Percentiles rank a stretch among this genome's conserved stretches.
These are phyloP conservation scores for Tricholoma sp. DNA, from an alignment of 768 basidiomycete species.

Conservation along the genomic window DNA sequence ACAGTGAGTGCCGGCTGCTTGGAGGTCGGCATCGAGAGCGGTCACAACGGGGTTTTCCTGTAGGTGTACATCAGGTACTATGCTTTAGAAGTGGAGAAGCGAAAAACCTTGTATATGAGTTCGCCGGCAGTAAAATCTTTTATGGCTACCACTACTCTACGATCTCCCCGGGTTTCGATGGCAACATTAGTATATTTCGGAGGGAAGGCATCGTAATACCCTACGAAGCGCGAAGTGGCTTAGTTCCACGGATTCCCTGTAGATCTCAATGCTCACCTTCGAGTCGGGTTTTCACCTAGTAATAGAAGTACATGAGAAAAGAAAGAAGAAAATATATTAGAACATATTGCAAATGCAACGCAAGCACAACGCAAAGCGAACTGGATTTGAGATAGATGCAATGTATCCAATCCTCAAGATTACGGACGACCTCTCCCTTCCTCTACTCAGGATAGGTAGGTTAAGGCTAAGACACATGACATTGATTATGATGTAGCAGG, in stretches of 20 bases:
- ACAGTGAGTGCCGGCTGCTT: conserved; percentile 64
- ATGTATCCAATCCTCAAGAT: conserved; percentile 10
- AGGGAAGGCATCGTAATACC: conserved; percentile 78
- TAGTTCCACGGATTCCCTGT: conserved; percentile 5
- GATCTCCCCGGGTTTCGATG: conserved; percentile 41
- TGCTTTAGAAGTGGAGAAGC: not conserved
- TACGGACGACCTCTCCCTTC: conserved; percentile 9
- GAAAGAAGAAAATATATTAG: conserved; percentile 56
- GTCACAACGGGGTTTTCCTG: conserved; percentile 75
- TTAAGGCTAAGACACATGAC: conserved; percentile 3
- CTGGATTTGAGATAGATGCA: not conserved
- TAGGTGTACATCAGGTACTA: conserved; percentile 8
- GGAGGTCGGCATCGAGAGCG: conserved; percentile 67
- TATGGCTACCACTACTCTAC: conserved; percentile 54
- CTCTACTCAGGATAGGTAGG: conserved; percentile 11
- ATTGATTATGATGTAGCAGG: conserved; percentile 30
- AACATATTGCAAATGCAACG: conserved; percentile 29
- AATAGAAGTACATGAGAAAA: conserved; percentile 16
- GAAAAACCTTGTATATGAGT: conserved; percentile 65
- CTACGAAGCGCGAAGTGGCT: conserved; percentile 32
- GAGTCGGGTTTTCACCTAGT: conserved; percentile 58
- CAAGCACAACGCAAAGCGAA: conserved; percentile 9
- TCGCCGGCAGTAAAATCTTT: conserved; percentile 70
- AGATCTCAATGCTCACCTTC: conserved; percentile 59
- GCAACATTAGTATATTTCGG: conserved; percentile 63